Evolutionary conservation across 2,329 filamentous ascomycete genomes (phyloP).

Genomic region (Zasmidium angulare): DNA sequence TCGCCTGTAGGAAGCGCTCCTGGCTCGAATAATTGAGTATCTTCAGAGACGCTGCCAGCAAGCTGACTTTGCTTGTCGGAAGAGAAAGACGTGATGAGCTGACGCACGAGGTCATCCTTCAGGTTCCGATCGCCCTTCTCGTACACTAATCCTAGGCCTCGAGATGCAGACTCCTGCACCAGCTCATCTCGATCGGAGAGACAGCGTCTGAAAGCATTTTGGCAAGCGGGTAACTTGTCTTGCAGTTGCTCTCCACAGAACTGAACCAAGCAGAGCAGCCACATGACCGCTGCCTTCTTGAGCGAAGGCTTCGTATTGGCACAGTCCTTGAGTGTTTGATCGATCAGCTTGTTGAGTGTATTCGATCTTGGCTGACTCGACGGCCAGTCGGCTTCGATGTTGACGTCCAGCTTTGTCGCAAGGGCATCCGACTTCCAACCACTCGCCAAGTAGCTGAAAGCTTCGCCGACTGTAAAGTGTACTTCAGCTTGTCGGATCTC

Average conservation of each 20-base stretch:
- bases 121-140: constrained; percentile 82
- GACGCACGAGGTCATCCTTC: constrained; percentile 79
- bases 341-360: constrained; percentile 58
- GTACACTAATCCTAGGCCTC: constrained; percentile 89
- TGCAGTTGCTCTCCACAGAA: constrained; percentile 87
- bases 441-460: constrained; percentile 72
- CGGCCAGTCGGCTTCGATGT: constrained; percentile 41
- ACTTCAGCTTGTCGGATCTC: constrained; percentile 83
- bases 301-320: constrained; percentile 83
- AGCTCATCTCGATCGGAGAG: constrained; percentile 87
- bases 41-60: constrained; percentile 75
- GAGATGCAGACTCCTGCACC: constrained; percentile 91
- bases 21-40: constrained; percentile 91
- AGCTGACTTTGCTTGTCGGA: constrained; percentile 66
- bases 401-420: constrained; percentile 72
- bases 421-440: constrained; percentile 84
- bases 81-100: constrained; percentile 84
- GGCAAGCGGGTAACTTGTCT: constrained; percentile 70
- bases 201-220: constrained; percentile 83
- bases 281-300: constrained; percentile 89
- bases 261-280: constrained; percentile 88
- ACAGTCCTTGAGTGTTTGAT: constrained; percentile 74
- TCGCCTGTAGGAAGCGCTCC: constrained; percentile 88
- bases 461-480: constrained; percentile 88
- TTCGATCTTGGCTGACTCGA: constrained; percentile 39